Evolutionary conservation across 2,329 filamentous ascomycete genomes (phyloP).

Genomic region (Hypoxylon sp.): DNA sequence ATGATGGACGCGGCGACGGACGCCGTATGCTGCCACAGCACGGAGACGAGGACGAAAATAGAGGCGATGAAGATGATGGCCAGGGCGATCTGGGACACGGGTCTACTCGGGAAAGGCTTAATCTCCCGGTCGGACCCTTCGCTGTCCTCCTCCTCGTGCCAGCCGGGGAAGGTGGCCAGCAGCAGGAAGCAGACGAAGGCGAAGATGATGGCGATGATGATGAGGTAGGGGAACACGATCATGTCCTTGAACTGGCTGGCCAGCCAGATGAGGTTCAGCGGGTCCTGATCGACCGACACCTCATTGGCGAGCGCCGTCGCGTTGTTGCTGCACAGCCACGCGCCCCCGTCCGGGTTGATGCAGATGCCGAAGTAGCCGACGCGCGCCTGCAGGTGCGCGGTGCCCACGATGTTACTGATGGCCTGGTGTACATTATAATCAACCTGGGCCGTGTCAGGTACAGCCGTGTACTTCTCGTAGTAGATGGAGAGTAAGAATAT

Average conservation of each 20-base stretch:
- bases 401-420: constrained; percentile 90
- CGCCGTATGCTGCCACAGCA: constrained; percentile 93
- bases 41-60: constrained; percentile 80
- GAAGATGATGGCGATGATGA: constrained; percentile 98
- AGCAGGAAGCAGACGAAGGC: constrained; percentile 96
- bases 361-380: constrained; percentile 99
- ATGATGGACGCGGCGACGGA: constrained; percentile 96
- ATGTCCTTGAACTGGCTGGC: constrained; percentile 98
- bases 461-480: constrained; percentile 88
- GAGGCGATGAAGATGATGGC: constrained; percentile 89
- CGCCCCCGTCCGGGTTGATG: constrained; percentile 89
- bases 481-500: constrained; percentile 99
- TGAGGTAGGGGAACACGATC: constrained; percentile 96
- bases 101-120: constrained; percentile 92
- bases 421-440: constrained; percentile 88
- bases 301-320: constrained; percentile 93
- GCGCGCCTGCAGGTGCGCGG: constrained; percentile 86
- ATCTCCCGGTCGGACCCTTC: constrained; percentile 88
- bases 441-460: constrained; percentile 88
- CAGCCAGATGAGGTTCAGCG: constrained; percentile 96
- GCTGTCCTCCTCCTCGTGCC: constrained; percentile 91
- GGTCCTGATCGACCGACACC: constrained; percentile 91
- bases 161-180: constrained; percentile 95
- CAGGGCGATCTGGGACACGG: constrained; percentile 92
- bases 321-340: constrained; percentile 97